Evolutionary conservation across 495 filamentous ascomycete species (phyloP), one percentile per base, ranked within the genome.

Genomic region (Cercophora newfieldiana): DNA sequence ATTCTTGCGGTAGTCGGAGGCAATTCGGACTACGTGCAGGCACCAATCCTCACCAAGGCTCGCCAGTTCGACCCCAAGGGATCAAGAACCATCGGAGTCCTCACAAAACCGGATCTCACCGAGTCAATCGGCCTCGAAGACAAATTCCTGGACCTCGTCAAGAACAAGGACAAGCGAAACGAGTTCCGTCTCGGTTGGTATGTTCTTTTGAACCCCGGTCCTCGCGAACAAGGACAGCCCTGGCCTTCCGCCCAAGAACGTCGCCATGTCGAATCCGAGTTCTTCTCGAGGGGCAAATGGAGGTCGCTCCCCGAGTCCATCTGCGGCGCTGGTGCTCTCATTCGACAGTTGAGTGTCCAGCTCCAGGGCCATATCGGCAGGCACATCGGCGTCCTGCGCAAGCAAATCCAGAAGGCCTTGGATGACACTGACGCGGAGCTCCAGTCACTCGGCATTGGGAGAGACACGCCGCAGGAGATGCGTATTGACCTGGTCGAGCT

Each of bases 171-270:
- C 65, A 72, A 66, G 49, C 64, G 74, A 25, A 80, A 86, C 33
- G 67, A 69, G 21, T 81, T 91, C 61, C 73, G 80, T 49, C 80
- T 90, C 0, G 88, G 88, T 18, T 91, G 87, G 87, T 88, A 89
- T 69, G 82, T 87, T 7, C 69, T 92, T 60, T 60, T 83, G 77
- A 67, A 90, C 84, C 74, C 81, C 72, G 50, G 78, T 48, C 65
- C 86, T 73, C 72, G 77, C 74, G 58, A 79, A 73, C 58, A 69
- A 50, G 54, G 71, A 66, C 24, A 71, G 70, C 57, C 71, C 1
- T 79, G 77, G 77, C 74, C 74, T 0, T 67, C 64, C 5, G 60
- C 68, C 1, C 69, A 75, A 14, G 71, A 79, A 18, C 71, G 78
- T 10, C 71, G 66, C 0, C 69, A 58, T 1, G 31, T 33, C 14